Evolutionary conservation across 495 filamentous ascomycete genomes (phyloP), one percentile per base, ranked within the genome.

Genomic region (Daldinia bambusicola): DNA sequence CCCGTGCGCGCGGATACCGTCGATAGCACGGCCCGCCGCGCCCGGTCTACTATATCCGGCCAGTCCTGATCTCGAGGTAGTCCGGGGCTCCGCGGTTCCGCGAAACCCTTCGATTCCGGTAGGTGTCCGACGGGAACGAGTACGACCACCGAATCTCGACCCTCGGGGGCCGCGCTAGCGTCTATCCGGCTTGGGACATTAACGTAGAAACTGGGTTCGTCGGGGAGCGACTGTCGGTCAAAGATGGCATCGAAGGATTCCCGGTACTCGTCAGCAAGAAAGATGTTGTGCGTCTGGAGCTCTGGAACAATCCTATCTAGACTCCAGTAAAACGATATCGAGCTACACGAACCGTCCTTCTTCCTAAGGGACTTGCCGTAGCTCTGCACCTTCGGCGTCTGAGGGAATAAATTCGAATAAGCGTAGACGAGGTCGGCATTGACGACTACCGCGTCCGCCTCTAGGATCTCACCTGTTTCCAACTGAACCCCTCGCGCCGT

Each of bases 291-390:
- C 8, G 88, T 85, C n/a, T 80, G 77, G 1, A 93, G 80, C 67
- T 88, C 82, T 0, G 88, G 86, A 2, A 91, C 75, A 34, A 80
- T 76, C 26, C 81, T 75, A 61, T 84, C 76, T 26, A 93, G 82
- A 18, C 85, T 83, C 90, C 90, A 93, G 80, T 91, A 93, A 77
- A 92, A 92, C 5, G 89, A 91, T 45, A 93, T 90, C 41, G 87
- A 89, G 73, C 86, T 89, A 78, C 90, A 93, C 7, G 87, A 89
- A 36, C 87, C 82, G 0, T 82, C 68, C 1, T 84, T 78, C 53
- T 80, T 78, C 30, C 80, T 67, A 6, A 92, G 82, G 13, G 80
- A 80, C 13, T 76, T 66, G 14, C 85, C 80, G 62, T 87, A 86
- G 0, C 53, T 48, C 31, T 70, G 38, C n/a, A 71, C 72, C 6